phyloP scores from a whole-genome alignment of 208 protist genomes.

The Acanthamoeba triangularis region DNA sequence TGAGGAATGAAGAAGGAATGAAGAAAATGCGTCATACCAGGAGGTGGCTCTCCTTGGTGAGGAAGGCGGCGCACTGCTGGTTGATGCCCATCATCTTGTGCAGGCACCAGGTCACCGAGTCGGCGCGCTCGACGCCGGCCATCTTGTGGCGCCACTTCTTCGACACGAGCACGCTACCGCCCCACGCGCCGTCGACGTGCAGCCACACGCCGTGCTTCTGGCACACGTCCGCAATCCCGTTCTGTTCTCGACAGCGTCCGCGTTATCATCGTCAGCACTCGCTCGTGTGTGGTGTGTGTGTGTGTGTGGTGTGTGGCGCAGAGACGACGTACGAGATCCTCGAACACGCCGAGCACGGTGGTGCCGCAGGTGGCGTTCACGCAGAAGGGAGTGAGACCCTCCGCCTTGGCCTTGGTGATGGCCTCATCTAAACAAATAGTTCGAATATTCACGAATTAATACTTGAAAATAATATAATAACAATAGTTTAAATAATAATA shows the following conservation, averaged over 20 bases:
- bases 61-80: constrained; percentile 86
- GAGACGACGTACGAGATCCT: constrained; percentile 77
- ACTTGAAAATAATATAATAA: not conserved
- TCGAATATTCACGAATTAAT: not conserved
- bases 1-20: not conserved
- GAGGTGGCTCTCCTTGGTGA: constrained; percentile 78
- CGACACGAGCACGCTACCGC: constrained; percentile 84
- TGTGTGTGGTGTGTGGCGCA: constrained; percentile 76
- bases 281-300: constrained; percentile 39
- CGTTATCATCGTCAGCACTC: not conserved
- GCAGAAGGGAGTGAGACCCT: constrained; percentile 87
- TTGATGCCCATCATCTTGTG: constrained; percentile 89
- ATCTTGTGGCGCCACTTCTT: constrained; percentile 74
- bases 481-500: not conserved
- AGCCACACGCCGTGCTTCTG: constrained; percentile 84
- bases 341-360: constrained; percentile 88
- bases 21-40: not conserved
- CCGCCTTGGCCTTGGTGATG: constrained; percentile 75
- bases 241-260: constrained; percentile 70
- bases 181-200: constrained; percentile 87
- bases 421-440: constrained; percentile 74
- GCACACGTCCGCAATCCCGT: constrained; percentile 81
- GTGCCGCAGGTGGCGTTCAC: constrained; percentile 87
- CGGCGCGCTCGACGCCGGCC: constrained; percentile 80
- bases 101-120: constrained; percentile 84